These are phyloP conservation scores for Fusarium avenaceum DNA, from an alignment of 2,329 filamentous ascomycete genomes.

Conservation along the genomic window DNA sequence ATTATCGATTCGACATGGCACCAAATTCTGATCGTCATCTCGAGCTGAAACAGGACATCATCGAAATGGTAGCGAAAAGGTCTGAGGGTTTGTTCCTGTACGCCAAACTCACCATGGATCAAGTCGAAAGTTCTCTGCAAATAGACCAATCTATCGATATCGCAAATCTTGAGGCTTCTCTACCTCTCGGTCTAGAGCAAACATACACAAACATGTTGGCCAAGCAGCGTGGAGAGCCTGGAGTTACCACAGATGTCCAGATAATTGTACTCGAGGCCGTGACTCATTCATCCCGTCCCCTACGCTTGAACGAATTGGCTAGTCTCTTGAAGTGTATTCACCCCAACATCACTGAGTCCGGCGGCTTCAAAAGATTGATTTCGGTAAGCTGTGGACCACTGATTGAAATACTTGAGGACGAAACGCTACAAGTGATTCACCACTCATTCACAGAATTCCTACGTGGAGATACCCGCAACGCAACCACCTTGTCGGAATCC, in stretches of 20 bases:
- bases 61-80: slow-evolving; percentile 33
- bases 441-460: slow-evolving; percentile 64
- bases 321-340: slow-evolving; percentile 45
- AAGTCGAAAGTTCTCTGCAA: slow-evolving; percentile 23
- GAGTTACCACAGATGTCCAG: slow-evolving; percentile 52
- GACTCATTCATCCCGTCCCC: slow-evolving; percentile 56
- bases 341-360: slow-evolving; percentile 25
- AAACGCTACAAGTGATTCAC: slow-evolving; percentile 60
- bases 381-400: slow-evolving; percentile 57
- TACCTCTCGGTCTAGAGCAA: slow-evolving; percentile 41
- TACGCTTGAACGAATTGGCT: slow-evolving; percentile 57
- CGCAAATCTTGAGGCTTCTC: slow-evolving; percentile 21
- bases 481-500: not conserved
- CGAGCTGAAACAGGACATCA: slow-evolving; percentile 24
- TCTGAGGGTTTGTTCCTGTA: slow-evolving; percentile 44
- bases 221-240: slow-evolving; percentile 53
- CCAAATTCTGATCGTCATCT: not conserved
- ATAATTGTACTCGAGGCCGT: slow-evolving; percentile 55
- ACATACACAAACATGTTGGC: slow-evolving; percentile 54
- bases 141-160: slow-evolving; percentile 4
- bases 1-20: slow-evolving; percentile 31
- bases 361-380: slow-evolving; percentile 53
- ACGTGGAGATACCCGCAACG: slow-evolving; percentile 45
- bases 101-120: slow-evolving; percentile 45
- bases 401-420: slow-evolving; percentile 60